A percentile compares a stretch with the other conserved stretches of the same genome.
phyloP scores from a whole-genome alignment of 768 basidiomycete genomes.

The Phallus indusiatus region DNA sequence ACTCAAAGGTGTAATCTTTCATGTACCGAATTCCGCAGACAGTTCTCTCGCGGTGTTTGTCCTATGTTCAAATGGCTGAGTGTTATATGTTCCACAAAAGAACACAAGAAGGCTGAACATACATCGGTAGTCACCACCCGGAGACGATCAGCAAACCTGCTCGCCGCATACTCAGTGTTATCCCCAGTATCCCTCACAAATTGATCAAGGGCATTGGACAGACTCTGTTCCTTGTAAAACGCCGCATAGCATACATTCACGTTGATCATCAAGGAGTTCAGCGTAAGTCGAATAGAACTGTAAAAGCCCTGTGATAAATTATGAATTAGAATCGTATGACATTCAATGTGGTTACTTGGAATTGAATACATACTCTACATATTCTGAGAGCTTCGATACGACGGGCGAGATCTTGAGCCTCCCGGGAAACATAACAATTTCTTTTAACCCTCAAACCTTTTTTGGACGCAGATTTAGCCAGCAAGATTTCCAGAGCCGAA shows the following conservation, averaged over 20 bases:
- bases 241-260: constrained; percentile 45
- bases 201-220: constrained; percentile 46
- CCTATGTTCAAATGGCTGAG: too few relatives aligned
- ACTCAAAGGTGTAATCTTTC: too few relatives aligned
- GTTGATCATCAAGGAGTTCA: constrained; percentile 43
- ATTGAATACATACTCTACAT: too few relatives aligned
- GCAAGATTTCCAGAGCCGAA: constrained; percentile 55
- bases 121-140: constrained; percentile 53
- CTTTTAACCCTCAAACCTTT: constrained; percentile 48
- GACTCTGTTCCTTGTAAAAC: constrained; percentile 43
- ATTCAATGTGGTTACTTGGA: not conserved
- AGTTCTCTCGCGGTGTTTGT: too few relatives aligned
- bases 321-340: not conserved
- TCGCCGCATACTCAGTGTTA: too few relatives aligned
- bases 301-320: constrained; percentile 25
- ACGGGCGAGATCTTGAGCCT: constrained; percentile 29
- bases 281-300: constrained; percentile 29
- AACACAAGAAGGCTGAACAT: not conserved
- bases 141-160: constrained; percentile 58
- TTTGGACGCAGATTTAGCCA: constrained; percentile 43
- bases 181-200: too few relatives aligned
- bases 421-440: constrained; percentile 56
- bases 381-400: constrained; percentile 51
- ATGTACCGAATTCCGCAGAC: too few relatives aligned
- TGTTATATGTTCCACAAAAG: not conserved